Conservation (phyloP, 495 filamentous ascomycete genomes). For the Pseudoneurospora amorphoporcata region DNA sequence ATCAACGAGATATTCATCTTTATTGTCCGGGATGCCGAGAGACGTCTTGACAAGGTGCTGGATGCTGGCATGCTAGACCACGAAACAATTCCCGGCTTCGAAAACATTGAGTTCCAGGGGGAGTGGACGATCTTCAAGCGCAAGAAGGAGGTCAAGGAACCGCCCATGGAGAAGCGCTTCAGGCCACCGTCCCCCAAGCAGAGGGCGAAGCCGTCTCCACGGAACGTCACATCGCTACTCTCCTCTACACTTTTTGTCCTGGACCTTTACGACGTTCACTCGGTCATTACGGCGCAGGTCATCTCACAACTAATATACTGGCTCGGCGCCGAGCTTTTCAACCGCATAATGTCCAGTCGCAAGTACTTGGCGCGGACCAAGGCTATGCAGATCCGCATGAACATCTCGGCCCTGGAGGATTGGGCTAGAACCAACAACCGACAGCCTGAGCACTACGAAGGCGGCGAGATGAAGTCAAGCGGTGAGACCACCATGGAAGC, state of each 20-base stretch:
- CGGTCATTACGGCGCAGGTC: conserved; percentile 87
- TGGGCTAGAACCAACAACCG: conserved; percentile 92
- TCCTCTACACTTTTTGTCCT: conserved; percentile 96
- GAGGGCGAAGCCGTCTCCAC: conserved; percentile 78
- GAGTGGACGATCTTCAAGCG: conserved; percentile 95
- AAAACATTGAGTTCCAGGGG: conserved; percentile 91
- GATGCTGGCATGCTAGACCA: conserved; percentile 92
- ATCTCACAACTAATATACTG: conserved; percentile 92
- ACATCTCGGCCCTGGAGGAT: conserved; percentile 88
- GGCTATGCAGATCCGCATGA: conserved; percentile 99
- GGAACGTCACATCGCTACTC: conserved; percentile 93
- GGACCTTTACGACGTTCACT: conserved; percentile 97
- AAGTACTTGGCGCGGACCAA: conserved; percentile 95
- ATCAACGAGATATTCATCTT: conserved; percentile 98
- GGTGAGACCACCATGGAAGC: conserved; percentile 81
- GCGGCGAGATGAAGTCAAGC: conserved; percentile 73
- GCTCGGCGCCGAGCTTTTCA: conserved; percentile 94
- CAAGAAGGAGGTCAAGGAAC: conserved; percentile 76
- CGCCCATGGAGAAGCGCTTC: conserved; percentile 82
- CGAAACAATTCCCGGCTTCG: conserved; percentile 95
- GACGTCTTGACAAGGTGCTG: conserved; percentile 90
- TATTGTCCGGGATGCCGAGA: conserved; percentile 96
- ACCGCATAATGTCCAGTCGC: conserved; percentile 90
- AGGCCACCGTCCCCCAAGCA: conserved; percentile 93
- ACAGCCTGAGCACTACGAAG: conserved; percentile 90